Evolutionary conservation across 2,329 filamentous ascomycete species (phyloP).

Genomic region (Lecanicillium sp.): DNA sequence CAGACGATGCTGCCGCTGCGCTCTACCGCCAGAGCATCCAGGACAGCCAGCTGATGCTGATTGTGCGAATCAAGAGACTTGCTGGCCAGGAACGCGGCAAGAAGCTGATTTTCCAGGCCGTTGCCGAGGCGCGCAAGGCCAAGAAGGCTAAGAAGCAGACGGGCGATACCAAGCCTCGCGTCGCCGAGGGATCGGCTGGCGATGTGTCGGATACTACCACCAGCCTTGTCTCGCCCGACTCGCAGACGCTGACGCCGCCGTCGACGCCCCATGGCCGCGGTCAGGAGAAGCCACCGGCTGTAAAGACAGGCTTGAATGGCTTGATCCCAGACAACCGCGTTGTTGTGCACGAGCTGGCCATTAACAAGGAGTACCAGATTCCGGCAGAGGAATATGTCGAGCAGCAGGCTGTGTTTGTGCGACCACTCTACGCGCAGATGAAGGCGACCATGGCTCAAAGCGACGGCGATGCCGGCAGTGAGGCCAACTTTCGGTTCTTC

Average conservation of each 20-base stretch:
- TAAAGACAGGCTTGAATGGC: constrained; percentile 36
- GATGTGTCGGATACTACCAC: constrained; percentile 29
- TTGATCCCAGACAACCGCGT: constrained; percentile 66
- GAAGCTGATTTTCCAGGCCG: constrained; percentile 65
- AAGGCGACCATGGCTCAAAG: constrained; percentile 59
- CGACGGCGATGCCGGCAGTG: constrained; percentile 54
- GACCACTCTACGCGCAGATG: constrained; percentile 48
- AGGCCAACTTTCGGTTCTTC: constrained; percentile 60
- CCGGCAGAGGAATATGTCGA: constrained; percentile 52
- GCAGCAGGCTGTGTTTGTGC: constrained; percentile 42
- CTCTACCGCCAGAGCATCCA: constrained; percentile 76
- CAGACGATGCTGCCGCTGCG: constrained; percentile 62
- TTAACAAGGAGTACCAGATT: constrained; percentile 72
- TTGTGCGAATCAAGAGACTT: constrained; percentile 72
- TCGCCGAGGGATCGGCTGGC: constrained; percentile 40
- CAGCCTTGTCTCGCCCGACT: constrained; percentile 30
- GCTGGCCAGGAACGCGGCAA: constrained; percentile 66
- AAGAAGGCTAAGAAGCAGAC: constrained; percentile 57
- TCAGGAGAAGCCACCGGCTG: constrained; percentile 26
- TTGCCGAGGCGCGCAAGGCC: constrained; percentile 61
- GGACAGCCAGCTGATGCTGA: constrained; percentile 71
- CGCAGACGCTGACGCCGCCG: constrained; percentile 47
- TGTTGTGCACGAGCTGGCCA: constrained; percentile 70
- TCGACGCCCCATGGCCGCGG: constrained; percentile 37
- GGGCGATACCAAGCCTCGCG: constrained; percentile 64